Evolutionary conservation across 768 basidiomycete genomes (phyloP), one percentile per base, ranked within the genome.

Genomic region (Goffeauzyma gilvescens): DNA sequence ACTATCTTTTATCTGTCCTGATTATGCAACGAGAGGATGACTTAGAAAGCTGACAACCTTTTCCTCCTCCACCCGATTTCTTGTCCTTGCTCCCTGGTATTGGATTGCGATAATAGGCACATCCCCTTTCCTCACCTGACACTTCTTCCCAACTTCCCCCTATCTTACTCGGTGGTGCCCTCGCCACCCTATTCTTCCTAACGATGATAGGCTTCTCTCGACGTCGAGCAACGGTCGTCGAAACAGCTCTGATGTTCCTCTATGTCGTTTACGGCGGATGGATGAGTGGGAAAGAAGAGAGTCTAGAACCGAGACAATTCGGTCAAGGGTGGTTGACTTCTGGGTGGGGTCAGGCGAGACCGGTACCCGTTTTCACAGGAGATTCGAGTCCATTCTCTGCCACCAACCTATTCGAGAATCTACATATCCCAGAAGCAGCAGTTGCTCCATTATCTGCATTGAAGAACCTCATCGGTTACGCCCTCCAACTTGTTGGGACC

Each of bases 131-230:
- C 63, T 78, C 85, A 20, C 71, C 78, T 2, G 80, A 80, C 5
- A 79, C 84, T 5, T 72, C 77, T 7, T 81, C 83, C 1, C 81
- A 87, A 7, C 68, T 90, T 24, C 81, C 85, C 8, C 82, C 87
- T 1, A 89, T 87, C 2, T 68, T 95, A 8, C 69, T 95, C 14
- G 89, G 89, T 2, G 79, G 78, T 2, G 82, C 84, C 2, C 66
- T 90, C 45, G 85, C 87, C 1, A 76, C 84, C 8, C 79, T 90
- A 57, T 63, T 90, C 23, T 95, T 93, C 66, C 70, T 93, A 31
- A 86, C 86, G 1, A 70, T 81, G 52, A 90, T 95, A 50, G 89
- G 89, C 5, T 89, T 95, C 62, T 75, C 75, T 6, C 63, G 87
- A 49, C 75, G 84, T 42, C 72, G 83, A 39, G 90, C 87, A 31